Conservation (phyloP, 2,329 filamentous ascomycete genomes). For the Apiospora hydei region DNA sequence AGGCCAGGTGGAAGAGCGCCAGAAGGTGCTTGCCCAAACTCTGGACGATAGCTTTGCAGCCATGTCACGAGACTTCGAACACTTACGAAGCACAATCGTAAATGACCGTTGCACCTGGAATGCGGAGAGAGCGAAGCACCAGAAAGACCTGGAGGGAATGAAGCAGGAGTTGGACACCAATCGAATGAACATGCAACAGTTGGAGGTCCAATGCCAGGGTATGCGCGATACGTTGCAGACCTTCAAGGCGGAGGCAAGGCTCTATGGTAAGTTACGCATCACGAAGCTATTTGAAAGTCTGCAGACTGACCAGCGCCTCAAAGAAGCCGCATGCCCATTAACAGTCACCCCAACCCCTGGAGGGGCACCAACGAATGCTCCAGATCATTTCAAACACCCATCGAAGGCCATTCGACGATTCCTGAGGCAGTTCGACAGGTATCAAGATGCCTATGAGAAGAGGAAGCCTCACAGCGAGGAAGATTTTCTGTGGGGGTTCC, state of each 20-base stretch:
- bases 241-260: background rate
- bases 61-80: background rate
- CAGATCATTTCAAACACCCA: background rate
- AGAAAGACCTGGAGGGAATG: background rate
- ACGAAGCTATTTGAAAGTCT: background rate
- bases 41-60: background rate
- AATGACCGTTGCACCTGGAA: background rate
- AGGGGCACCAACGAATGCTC: background rate
- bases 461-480: background rate
- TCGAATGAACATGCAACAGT: background rate
- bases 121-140: too few species aligned
- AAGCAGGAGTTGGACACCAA: background rate
- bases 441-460: background rate
- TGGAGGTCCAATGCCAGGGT: background rate
- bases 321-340: background rate
- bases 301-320: background rate
- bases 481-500: constrained; percentile 1
- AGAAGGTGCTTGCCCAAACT: background rate
- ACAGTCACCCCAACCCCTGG: background rate
- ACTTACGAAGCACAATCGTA: background rate
- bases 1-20: background rate
- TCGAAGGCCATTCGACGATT: background rate
- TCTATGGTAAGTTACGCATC: background rate
- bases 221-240: background rate
- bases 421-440: background rate